Evolutionary conservation across 768 basidiomycete species (phyloP), one percentile per base, ranked within the genome.

Genomic region (Zangia roseola): DNA sequence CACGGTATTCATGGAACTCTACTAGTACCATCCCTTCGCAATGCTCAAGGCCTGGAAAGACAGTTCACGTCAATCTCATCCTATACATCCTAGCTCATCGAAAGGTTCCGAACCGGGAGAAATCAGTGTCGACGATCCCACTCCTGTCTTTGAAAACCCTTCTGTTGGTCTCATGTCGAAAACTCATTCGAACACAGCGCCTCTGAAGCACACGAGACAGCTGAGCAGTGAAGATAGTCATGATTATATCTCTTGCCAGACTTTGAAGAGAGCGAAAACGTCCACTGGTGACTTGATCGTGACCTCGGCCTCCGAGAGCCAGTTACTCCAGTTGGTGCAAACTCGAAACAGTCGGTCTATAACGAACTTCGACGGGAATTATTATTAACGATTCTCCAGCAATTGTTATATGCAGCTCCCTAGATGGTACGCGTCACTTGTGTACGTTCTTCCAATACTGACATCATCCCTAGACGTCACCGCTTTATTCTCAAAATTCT

Each of bases 41-140:
- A 63, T 64, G 62, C 59, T 59, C 51, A 57, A 55, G 40, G 40
- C 53, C 33, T 61, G 60, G 63, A 62, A 50, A 40, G 55, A 64
- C 5, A 45, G 50, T 19, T 52, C 57, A 20, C 20, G 40, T 28
- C 47, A 30, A 35, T 33, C 51, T 50, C 49, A 42, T 24, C n/a
- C 43, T 23, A 36, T 21, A 17, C 35, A 19, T 16, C 26, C n/a
- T 19, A 20, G 20, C 19, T 25, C 45, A 25, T 17, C 2, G 25
- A 31, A 39, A 47, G n/a, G 20, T 49, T 39, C 53, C 54, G 56
- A 53, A 53, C 56, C 49, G 60, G 61, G 60, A 63, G 66, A 60
- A 62, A 49, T 55, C 51, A 57, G 58, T 54, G 54, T 55, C 52
- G 56, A 56, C 48, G 46, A 46, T 41, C 53, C 71, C 58, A 45